phyloP scores from a whole-genome alignment of 2,329 filamentous ascomycete genomes.

The Aaosphaeria arxii region DNA sequence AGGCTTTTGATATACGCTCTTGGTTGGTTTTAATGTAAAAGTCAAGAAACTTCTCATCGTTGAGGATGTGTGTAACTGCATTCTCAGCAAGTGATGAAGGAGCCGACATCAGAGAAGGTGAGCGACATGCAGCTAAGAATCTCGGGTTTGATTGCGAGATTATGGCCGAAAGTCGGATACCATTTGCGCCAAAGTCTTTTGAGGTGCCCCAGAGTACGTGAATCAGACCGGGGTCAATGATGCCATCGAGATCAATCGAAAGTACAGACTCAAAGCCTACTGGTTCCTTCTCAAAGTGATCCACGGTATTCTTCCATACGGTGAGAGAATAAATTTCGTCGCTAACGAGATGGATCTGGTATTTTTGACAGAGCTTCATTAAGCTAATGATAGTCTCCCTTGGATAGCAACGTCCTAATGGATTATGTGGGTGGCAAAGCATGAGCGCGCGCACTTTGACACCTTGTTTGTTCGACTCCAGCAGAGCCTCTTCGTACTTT shows the following conservation, averaged over 20 bases:
- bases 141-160: neutral
- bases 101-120: too few relatives aligned
- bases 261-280: conserved; percentile 1
- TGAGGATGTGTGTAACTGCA: conserved; percentile 3
- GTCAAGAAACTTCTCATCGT: conserved; percentile 3
- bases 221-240: conserved; percentile 50
- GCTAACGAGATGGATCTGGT: conserved; percentile 52
- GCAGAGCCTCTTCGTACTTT: conserved; percentile 39
- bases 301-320: conserved; percentile 10
- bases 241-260: conserved; percentile 40
- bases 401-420: conserved; percentile 30
- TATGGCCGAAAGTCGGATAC: neutral
- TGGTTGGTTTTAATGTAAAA: conserved; percentile 1
- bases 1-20: conserved; percentile 7
- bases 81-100: neutral
- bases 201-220: conserved; percentile 50
- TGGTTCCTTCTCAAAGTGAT: too few relatives aligned
- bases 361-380: conserved; percentile 49
- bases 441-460: conserved; percentile 38
- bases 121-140: too few relatives aligned
- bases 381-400: conserved; percentile 31
- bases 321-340: conserved; percentile 60
- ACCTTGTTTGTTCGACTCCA: conserved; percentile 17
- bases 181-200: conserved; percentile 10
- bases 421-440: conserved; percentile 45